Conservation (phyloP, 129 eudicot genomes). For the Arctium minus region DNA sequence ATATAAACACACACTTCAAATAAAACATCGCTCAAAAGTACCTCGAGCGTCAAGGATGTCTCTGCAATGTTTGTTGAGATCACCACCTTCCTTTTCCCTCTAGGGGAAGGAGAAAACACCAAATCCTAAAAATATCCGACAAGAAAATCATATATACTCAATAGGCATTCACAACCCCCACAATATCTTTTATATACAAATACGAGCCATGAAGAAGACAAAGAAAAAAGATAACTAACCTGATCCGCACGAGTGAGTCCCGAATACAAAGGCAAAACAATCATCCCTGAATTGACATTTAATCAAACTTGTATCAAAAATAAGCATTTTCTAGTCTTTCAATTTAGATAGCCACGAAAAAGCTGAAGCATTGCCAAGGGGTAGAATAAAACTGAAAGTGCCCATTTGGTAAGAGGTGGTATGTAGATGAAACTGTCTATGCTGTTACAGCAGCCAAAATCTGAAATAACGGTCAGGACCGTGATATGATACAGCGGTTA, state of each 20-base stretch:
- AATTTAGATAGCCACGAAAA: neutral
- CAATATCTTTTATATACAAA: neutral
- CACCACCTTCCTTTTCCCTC: constrained; percentile 94
- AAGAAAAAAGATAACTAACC: constrained; percentile 35
- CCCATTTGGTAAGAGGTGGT: neutral
- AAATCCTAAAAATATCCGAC: constrained; percentile 58
- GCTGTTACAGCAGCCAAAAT: too few relatives aligned
- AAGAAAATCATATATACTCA: neutral
- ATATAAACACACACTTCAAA: neutral
- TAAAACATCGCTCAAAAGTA: constrained; percentile 19
- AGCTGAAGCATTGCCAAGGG: neutral
- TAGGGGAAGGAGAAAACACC: constrained; percentile 87
- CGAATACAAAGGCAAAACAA: constrained; percentile 86
- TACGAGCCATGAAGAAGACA: neutral
- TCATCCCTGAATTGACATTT: constrained; percentile 53
- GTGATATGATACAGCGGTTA: too few relatives aligned
- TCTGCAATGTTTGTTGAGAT: constrained; percentile 98
- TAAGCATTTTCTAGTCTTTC: constrained; percentile 3
- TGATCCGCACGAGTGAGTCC: constrained; percentile 97
- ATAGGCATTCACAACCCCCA: neutral
- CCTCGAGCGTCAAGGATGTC: constrained; percentile 96
- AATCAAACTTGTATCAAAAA: neutral
- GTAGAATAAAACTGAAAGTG: neutral
- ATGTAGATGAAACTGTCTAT: too few relatives aligned
- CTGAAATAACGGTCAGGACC: too few relatives aligned